phyloP scores from a whole-genome alignment of 345 rosid genomes.

The Murraya paniculata region DNA sequence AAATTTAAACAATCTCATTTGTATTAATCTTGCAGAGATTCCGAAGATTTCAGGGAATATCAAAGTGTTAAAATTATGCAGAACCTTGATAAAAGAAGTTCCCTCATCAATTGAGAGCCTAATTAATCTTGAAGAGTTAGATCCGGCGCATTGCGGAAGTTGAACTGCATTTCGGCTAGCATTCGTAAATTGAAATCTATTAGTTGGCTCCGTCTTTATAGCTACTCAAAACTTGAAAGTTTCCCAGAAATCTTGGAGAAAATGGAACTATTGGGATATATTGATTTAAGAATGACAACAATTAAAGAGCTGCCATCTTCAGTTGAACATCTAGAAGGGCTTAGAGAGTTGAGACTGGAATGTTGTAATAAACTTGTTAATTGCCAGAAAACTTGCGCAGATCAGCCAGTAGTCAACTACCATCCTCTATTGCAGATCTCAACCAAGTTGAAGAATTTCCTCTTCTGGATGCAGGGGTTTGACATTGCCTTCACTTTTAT shows the following conservation, averaged over 20 bases:
- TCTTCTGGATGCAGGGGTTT: neutral
- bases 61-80: too few species aligned
- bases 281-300: neutral
- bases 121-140: neutral
- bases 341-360: neutral
- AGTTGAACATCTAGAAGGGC: neutral
- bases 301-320: neutral
- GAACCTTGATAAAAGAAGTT: too few species aligned
- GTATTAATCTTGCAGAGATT: too few species aligned
- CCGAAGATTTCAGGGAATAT: too few species aligned
- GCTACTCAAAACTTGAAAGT: neutral
- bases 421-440: neutral
- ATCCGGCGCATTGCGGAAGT: neutral
- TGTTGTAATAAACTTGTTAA: neutral
- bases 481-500: neutral
- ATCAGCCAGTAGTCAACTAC: neutral
- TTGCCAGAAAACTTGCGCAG: neutral
- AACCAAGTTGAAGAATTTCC: neutral
- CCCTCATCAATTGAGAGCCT: too few species aligned
- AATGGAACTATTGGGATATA: neutral
- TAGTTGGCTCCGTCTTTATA: neutral
- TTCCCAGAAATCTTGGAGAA: neutral
- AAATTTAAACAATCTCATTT: too few species aligned
- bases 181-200: conserved; percentile 13
- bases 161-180: neutral